Conservation (phyloP, 1,284 basidiomycete genomes). For the Limonomyces culmigenus region DNA sequence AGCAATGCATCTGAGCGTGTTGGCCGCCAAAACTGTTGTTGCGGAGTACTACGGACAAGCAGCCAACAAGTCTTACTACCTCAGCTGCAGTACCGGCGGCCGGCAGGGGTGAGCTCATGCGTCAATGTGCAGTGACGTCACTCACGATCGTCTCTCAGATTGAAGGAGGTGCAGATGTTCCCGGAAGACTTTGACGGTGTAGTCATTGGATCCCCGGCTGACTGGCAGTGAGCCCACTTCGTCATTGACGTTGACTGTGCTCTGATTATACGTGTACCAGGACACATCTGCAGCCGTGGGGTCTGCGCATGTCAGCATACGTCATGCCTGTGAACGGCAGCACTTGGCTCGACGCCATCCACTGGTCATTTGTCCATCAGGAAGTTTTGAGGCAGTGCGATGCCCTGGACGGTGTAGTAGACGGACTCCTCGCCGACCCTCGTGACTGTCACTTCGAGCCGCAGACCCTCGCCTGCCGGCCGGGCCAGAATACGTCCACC, state of each 20-base stretch:
- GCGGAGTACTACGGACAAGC: not conserved
- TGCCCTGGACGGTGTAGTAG: conserved; percentile 13
- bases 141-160: conserved; percentile 5
- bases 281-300: conserved; percentile 12
- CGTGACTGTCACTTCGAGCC: conserved; percentile 12
- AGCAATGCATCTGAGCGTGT: conserved; percentile 1
- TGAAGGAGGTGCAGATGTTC: conserved; percentile 13
- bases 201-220: conserved; percentile 12
- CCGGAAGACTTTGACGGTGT: conserved; percentile 15
- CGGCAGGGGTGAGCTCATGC: conserved; percentile 10
- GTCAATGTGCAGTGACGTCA: not conserved
- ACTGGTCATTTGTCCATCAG: conserved; percentile 12
- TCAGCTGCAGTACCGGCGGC: conserved; percentile 4
- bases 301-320: conserved; percentile 10
- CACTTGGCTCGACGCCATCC: conserved; percentile 9
- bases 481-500: conserved; percentile 9
- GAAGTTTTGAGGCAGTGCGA: conserved; percentile 16
- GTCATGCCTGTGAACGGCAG: conserved; percentile 9
- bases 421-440: not conserved
- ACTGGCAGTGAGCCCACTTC: no score
- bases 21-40: not conserved
- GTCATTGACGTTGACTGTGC: no score
- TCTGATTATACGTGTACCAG: no score
- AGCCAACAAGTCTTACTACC: not conserved
- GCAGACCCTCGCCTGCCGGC: conserved; percentile 13